Base-by-base conservation (phyloP, 768 basidiomycete species). In the Termitomyces sp. region DNA sequence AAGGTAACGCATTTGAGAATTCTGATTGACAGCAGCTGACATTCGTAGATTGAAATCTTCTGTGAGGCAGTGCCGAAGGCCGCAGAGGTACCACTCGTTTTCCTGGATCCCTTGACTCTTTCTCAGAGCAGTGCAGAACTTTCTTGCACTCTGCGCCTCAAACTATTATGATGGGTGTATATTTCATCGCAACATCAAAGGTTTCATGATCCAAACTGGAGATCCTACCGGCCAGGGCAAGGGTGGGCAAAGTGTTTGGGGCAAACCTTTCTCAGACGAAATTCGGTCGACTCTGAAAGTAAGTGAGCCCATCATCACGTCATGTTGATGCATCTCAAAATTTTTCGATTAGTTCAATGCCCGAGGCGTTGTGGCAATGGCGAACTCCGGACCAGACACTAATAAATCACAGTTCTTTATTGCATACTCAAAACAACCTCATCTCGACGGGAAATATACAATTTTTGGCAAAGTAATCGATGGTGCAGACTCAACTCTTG, bases 401-500 rank as follows among this genome's bases (percentile, higher is more conserved):
- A 99, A 98, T 76, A 98, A 96, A 72, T 87, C 79, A 44, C 90
- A 94, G 68, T 93, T 93, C 69, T 93, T 93, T 68, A 79, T 94
- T 66, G 85, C 91, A 3, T 98, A 98, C 67, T 76, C 88, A 2
- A 98, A 98, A 69, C 96, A 98, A 64, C 73, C 91, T 0, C 95
- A 97, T 68, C 82, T 99, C 15, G 96, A 99, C 67, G 87, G 87
- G 61, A 98, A 97, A 68, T 89, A 91, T 71, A 93, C 93, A 15
- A 97, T 98, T 52, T 86, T 98, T 59, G 96, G 94, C 55, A 93
- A 89, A 77, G 94, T 99, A n/a, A 98, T 99, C 62, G 97, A 99
- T 67, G 97, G 97, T 19, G 82, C 81, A n/a, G 95, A 99, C 67
- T 85, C 91, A 3, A 91, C 95, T 5, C 73, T 99, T 45, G 97